Conservation (phyloP, 768 basidiomycete genomes). For the Saitozyma podzolica region DNA sequence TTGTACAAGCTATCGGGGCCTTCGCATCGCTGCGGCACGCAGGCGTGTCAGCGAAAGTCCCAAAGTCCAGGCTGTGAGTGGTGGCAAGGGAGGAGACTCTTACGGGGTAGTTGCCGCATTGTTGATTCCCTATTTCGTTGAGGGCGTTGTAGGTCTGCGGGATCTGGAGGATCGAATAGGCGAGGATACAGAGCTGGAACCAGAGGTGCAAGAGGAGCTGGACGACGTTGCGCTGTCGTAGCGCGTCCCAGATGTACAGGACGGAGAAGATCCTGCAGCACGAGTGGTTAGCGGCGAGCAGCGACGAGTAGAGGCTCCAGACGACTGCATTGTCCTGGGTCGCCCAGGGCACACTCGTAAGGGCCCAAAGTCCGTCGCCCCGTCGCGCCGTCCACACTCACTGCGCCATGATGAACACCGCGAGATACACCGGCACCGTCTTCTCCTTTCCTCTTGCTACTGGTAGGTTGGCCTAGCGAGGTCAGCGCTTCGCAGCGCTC, state of each 20-base stretch:
- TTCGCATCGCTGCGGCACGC: constrained; percentile 20
- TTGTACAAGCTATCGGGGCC: constrained; percentile 31
- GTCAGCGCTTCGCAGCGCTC: too few species aligned
- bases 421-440: constrained; percentile 39
- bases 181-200: constrained; percentile 32
- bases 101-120: constrained; percentile 26
- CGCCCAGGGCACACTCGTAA: too few species aligned
- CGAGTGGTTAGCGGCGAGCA: constrained; percentile 68
- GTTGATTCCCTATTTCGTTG: constrained; percentile 14
- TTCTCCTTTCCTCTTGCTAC: constrained; percentile 14
- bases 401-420: constrained; percentile 40
- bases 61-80: not conserved
- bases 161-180: constrained; percentile 40
- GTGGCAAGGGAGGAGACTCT: constrained; percentile 3
- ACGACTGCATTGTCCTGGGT: too few species aligned
- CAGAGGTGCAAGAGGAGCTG: constrained; percentile 38
- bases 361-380: too few species aligned
- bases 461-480: constrained; percentile 5
- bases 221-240: constrained; percentile 38
- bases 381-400: constrained; percentile 7
- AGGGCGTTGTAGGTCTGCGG: constrained; percentile 36
- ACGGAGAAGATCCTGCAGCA: constrained; percentile 75
- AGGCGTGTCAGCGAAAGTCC: not conserved
- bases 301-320: not conserved
- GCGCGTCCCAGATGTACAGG: constrained; percentile 55